A percentile compares a stretch with the other conserved stretches of the same genome.
Conservation (phyloP, 116 monocot species). For the Cymodocea nodosa region DNA sequence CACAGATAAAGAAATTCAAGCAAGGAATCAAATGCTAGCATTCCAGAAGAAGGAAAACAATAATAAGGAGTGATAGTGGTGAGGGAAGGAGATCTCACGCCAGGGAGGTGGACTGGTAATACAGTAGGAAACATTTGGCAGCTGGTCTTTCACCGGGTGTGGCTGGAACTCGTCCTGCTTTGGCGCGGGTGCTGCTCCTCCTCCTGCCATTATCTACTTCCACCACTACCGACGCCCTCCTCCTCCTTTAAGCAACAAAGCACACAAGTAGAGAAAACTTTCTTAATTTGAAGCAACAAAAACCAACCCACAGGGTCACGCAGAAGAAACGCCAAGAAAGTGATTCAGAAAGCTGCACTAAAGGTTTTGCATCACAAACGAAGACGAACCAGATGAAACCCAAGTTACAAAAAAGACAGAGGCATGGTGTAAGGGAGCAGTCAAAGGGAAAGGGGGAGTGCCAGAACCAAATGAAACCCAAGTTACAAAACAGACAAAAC, state of each 20-base stretch:
- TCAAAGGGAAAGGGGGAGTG: neutral
- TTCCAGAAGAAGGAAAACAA: neutral
- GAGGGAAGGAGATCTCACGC: conserved; percentile 34
- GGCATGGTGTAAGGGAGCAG: neutral
- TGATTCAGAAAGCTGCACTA: neutral
- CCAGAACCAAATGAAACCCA: neutral
- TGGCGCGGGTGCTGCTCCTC: conserved; percentile 46
- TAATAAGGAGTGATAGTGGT: neutral
- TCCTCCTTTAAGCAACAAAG: too few species aligned
- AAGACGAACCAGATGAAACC: neutral
- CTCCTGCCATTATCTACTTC: conserved; percentile 44
- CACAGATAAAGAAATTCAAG: too few species aligned
- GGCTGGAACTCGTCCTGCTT: conserved; percentile 71
- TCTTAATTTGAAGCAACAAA: neutral
- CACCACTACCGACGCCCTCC: conserved; percentile 3
- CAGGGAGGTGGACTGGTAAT: conserved; percentile 88
- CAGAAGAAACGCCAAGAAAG: neutral
- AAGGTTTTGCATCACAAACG: neutral
- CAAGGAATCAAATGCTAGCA: neutral
- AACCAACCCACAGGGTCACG: neutral
- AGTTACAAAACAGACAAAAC: neutral
- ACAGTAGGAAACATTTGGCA: conserved; percentile 71
- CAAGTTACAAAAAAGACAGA: neutral
- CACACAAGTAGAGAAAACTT: too few species aligned
- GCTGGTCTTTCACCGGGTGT: conserved; percentile 69